phyloP scores from a whole-genome alignment of 768 basidiomycete genomes.

The Termitomyces sp. region DNA sequence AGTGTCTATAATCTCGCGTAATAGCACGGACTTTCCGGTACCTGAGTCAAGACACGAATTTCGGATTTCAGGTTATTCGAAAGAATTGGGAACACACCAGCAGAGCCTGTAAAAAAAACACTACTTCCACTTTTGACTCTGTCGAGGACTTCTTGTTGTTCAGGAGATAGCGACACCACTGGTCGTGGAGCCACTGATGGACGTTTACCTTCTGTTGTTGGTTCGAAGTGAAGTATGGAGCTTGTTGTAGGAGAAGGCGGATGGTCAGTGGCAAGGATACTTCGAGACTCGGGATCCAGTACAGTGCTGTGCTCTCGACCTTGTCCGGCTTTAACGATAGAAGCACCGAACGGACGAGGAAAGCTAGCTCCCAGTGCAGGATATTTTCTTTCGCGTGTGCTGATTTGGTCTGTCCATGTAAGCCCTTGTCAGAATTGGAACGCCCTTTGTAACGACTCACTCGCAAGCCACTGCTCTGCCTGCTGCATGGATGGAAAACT shows the following conservation, averaged over 20 bases:
- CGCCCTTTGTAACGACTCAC: slow-evolving; percentile 11
- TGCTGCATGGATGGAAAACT: slow-evolving; percentile 34
- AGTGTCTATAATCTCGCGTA: slow-evolving; percentile 66
- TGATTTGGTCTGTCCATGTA: not conserved
- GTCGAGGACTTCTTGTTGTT: slow-evolving; percentile 44
- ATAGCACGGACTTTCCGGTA: slow-evolving; percentile 80
- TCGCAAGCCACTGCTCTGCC: slow-evolving; percentile 49
- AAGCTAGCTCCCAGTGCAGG: not conserved
- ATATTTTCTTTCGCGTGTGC: not conserved
- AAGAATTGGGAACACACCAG: slow-evolving; percentile 36
- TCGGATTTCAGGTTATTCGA: not conserved
- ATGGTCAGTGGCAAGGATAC: not conserved
- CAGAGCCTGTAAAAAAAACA: slow-evolving; percentile 85
- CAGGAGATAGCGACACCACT: slow-evolving; percentile 37
- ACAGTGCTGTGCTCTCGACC: not conserved
- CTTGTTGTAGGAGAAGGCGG: not conserved
- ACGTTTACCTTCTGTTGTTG: not conserved
- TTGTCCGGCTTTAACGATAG: not conserved
- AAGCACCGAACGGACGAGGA: not conserved
- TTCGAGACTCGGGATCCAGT: not conserved
- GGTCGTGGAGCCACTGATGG: not conserved
- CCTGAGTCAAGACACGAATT: slow-evolving; percentile 25
- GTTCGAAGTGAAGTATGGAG: not conserved
- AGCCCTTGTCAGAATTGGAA: not conserved
- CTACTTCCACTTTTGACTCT: slow-evolving; percentile 54